Conservation (phyloP, 495 filamentous ascomycete genomes). For the Penicillium desertorum region DNA sequence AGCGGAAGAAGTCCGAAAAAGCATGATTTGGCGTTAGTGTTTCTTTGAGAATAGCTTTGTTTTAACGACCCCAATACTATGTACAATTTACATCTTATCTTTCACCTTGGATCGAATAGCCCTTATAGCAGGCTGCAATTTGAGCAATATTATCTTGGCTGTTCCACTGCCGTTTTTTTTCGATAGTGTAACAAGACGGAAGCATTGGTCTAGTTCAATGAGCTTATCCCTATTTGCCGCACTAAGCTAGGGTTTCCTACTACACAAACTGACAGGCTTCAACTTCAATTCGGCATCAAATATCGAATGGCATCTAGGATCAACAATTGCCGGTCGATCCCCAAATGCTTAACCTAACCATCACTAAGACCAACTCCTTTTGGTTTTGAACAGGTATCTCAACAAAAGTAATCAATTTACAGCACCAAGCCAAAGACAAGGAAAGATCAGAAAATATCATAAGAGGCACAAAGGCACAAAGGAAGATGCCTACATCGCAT, state of each 20-base stretch:
- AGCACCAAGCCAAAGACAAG: neutral
- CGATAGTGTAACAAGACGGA: neutral
- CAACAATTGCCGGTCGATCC: neutral
- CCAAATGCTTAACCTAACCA: neutral
- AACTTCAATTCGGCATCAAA: neutral
- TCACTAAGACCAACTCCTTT: neutral
- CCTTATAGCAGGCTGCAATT: neutral
- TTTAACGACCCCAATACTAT: slow-evolving; percentile 25
- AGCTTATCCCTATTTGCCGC: neutral
- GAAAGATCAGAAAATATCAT: neutral
- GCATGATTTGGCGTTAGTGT: slow-evolving; percentile 28
- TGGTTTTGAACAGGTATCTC: neutral
- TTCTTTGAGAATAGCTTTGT: slow-evolving; percentile 26
- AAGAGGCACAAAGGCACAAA: neutral
- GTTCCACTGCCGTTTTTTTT: neutral
- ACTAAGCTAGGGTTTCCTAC: neutral
- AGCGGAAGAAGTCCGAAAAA: slow-evolving; percentile 46
- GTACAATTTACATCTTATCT: slow-evolving; percentile 20
- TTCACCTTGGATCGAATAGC: neutral
- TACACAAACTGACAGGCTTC: neutral
- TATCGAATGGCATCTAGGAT: neutral
- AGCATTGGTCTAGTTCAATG: neutral
- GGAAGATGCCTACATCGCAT: neutral
- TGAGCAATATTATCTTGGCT: neutral
- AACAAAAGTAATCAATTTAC: neutral